Evolutionary conservation across 768 basidiomycete species (phyloP), one percentile per base, ranked within the genome.

Genomic region (Suillus sp.): DNA sequence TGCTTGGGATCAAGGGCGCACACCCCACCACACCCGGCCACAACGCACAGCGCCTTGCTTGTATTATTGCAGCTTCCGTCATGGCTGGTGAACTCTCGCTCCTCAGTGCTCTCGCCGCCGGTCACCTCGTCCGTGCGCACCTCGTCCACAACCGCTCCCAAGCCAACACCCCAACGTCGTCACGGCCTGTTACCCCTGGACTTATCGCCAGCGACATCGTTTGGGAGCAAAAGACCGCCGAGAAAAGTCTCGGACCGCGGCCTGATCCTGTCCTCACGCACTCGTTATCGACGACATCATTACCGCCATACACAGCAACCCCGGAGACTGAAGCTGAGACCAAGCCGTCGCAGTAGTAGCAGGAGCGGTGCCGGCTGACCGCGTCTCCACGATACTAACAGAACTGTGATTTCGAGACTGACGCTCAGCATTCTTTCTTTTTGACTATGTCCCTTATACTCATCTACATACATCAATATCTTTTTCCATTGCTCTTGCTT

Each of bases 41-140:
- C 71, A 97, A 99, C 74, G 91, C 97, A 0, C 92, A 92, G 66
- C 84, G 83, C 54, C 87, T 99, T 59, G 97, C 97, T 2, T 85
- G 94, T 38, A 84, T 99, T 71, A 92, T 99, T 68, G 90, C 90
- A 42, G 87, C 95, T 0, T 84, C 93, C 0, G 97, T 99, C 70
- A 97, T 99, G 95, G 96, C 97, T 2, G 97, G 97, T 40, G 97
- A 99, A 76, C 81, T 99, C 37, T 93, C 91, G 20, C 82, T 99
- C 65, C 83, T 99, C 73, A 89, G 89, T 67, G 96, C 97, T 2
- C 85, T 99, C 43, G 96, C 96, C 1, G 95, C 95, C 3, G 96
- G 96, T 0, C 95, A 97, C 72, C 84, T 99, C 65, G 95, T 99
- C 71, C 85, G 91, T 45, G 96, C 96, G 34, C 95, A 98, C 74